phyloP scores from a whole-genome alignment of 345 rosid species.

The Eucalyptus regnans region DNA sequence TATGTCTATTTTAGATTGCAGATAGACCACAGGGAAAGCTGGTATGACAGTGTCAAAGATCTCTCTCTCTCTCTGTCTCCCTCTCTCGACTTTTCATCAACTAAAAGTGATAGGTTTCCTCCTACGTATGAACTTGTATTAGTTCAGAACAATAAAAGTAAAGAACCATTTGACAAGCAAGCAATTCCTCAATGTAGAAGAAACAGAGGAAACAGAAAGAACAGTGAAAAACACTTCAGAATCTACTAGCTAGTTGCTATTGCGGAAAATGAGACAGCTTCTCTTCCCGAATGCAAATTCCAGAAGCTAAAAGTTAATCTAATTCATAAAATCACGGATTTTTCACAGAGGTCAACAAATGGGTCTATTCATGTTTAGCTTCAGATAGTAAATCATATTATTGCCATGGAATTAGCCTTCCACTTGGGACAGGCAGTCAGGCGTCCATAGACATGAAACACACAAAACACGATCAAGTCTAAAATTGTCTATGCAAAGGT shows the following conservation, averaged over 20 bases:
- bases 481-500: neutral
- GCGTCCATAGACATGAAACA: neutral
- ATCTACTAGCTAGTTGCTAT: neutral
- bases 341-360: neutral
- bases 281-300: neutral
- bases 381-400: neutral
- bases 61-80: neutral
- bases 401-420: neutral
- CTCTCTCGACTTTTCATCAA: neutral
- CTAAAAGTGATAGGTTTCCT: neutral
- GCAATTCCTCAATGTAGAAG: neutral
- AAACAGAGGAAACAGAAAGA: neutral
- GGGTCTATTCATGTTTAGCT: neutral
- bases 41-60: neutral
- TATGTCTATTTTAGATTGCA: neutral
- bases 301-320: neutral
- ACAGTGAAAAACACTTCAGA: neutral
- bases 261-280: neutral
- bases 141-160: neutral
- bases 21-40: neutral
- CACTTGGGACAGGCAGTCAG: neutral
- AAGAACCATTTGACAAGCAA: neutral
- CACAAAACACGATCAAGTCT: neutral
- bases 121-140: neutral
- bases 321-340: neutral